Evolutionary conservation across 805 yeast species (phyloP).

Genomic region (Candida pseudoglaebosa): DNA sequence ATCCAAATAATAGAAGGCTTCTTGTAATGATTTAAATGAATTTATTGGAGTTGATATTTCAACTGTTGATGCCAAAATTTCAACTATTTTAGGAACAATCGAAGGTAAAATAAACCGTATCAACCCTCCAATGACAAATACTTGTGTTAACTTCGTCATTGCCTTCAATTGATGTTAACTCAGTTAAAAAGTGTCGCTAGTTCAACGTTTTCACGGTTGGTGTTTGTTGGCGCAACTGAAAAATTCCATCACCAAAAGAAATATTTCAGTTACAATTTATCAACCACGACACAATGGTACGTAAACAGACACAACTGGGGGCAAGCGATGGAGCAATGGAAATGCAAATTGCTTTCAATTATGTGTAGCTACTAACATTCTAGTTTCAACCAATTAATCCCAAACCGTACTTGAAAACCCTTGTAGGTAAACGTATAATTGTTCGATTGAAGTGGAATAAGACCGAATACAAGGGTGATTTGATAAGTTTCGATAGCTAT

Average conservation of each 20-base stretch:
- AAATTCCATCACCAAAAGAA: background rate
- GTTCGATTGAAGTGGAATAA: slow-evolving; percentile 88
- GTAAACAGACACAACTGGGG: too few species aligned
- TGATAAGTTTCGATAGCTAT: slow-evolving; percentile 82
- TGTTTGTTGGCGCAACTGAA: slow-evolving; percentile 4
- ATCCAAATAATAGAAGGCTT: slow-evolving; percentile 49
- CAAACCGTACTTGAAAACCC: slow-evolving; percentile 79
- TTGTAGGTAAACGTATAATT: slow-evolving; percentile 64
- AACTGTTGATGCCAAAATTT: slow-evolving; percentile 36
- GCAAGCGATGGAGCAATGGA: too few species aligned
- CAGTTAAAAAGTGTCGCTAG: background rate
- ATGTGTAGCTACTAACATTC: background rate
- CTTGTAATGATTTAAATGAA: slow-evolving; percentile 51
- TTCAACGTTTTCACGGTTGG: background rate
- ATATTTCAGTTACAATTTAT: too few species aligned
- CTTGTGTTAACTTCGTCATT: slow-evolving; percentile 21
- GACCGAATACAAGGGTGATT: slow-evolving; percentile 79
- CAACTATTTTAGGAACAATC: slow-evolving; percentile 27
- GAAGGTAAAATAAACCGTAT: slow-evolving; percentile 34
- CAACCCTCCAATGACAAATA: slow-evolving; percentile 24
- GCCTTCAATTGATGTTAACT: background rate
- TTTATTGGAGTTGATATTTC: slow-evolving; percentile 72
- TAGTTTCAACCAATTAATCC: slow-evolving; percentile 72
- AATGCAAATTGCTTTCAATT: too few species aligned
- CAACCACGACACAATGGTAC: slow-evolving; percentile 1